Percentiles rank a stretch among this genome's conserved stretches.
Evolutionary conservation across 2,329 filamentous ascomycete species (phyloP).

Genomic region (Fusarium equiseti): DNA sequence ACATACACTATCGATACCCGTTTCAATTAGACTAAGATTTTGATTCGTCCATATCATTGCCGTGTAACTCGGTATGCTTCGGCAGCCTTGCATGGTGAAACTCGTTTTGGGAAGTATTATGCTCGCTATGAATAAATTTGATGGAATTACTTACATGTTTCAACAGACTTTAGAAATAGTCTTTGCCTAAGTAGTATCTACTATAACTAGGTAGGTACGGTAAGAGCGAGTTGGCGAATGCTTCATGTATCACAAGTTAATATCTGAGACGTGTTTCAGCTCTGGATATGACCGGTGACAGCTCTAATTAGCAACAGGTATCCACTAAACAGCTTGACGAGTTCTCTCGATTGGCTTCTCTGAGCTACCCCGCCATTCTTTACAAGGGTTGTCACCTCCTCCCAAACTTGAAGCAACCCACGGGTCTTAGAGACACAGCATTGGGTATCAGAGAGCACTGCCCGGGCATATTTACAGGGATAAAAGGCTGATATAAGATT

Average conservation of each 20-base stretch:
- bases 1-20: conserved; percentile 30
- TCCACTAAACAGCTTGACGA: conserved; percentile 24
- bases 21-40: conserved; percentile 7
- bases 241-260: conserved; percentile 35
- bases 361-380: conserved; percentile 41
- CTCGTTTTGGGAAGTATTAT: conserved; percentile 1
- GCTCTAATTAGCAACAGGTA: conserved; percentile 29
- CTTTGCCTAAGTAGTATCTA: background rate
- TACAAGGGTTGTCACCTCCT: conserved; percentile 26
- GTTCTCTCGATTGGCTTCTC: conserved; percentile 5
- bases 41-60: background rate
- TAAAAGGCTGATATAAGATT: background rate
- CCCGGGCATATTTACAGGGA: background rate
- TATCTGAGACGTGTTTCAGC: conserved; percentile 44
- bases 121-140: background rate
- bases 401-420: conserved; percentile 27
- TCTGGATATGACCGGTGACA: conserved; percentile 21
- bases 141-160: background rate
- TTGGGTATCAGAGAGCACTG: conserved; percentile 5
- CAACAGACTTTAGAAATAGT: background rate
- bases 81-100: conserved; percentile 9
- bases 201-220: background rate
- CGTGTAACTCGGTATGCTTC: conserved; percentile 14
- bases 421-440: conserved; percentile 15
- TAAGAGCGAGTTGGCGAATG: background rate